These are phyloP conservation scores for Oryza glumipatula DNA, from an alignment of 176 grass and related monocot species.

Conservation along the genomic window DNA sequence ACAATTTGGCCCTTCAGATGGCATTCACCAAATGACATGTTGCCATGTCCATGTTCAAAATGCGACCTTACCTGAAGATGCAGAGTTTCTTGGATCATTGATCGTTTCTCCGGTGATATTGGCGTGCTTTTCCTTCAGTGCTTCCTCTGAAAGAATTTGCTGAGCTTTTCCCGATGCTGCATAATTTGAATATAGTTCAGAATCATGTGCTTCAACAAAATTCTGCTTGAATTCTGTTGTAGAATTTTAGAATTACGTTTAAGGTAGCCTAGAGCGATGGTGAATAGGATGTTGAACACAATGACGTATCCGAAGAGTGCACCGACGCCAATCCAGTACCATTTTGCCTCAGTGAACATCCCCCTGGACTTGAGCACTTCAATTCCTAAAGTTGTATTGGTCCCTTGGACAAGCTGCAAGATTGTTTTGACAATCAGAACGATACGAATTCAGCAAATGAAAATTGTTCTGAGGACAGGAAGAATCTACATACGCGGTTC, in stretches of 20 bases:
- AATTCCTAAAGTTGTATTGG: slow-evolving; percentile 47
- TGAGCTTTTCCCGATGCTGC: slow-evolving; percentile 54
- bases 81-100: slow-evolving; percentile 1
- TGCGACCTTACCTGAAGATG: slow-evolving; percentile 34
- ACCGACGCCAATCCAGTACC: slow-evolving; percentile 72
- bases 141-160: slow-evolving; percentile 61
- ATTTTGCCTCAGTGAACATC: slow-evolving; percentile 58
- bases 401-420: slow-evolving; percentile 38
- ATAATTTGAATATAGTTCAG: slow-evolving; percentile 28
- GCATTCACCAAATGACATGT: slow-evolving; percentile 5
- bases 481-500: slow-evolving; percentile 43
- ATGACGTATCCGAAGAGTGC: slow-evolving; percentile 60
- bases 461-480: slow-evolving; percentile 18
- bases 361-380: slow-evolving; percentile 54
- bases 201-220: slow-evolving; percentile 34
- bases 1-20: slow-evolving; percentile 14
- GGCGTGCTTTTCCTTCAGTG: slow-evolving; percentile 66
- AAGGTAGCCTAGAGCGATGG: slow-evolving; percentile 54
- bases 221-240: slow-evolving; percentile 11
- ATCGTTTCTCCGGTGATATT: slow-evolving; percentile 58
- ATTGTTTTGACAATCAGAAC: slow-evolving; percentile 35
- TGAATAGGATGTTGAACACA: slow-evolving; percentile 67
- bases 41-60: slow-evolving; percentile 1
- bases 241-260: slow-evolving; percentile 48
- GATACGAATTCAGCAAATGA: background rate